phyloP scores from a whole-genome alignment of 2,329 filamentous ascomycete genomes.

The Penicillium sp. region DNA sequence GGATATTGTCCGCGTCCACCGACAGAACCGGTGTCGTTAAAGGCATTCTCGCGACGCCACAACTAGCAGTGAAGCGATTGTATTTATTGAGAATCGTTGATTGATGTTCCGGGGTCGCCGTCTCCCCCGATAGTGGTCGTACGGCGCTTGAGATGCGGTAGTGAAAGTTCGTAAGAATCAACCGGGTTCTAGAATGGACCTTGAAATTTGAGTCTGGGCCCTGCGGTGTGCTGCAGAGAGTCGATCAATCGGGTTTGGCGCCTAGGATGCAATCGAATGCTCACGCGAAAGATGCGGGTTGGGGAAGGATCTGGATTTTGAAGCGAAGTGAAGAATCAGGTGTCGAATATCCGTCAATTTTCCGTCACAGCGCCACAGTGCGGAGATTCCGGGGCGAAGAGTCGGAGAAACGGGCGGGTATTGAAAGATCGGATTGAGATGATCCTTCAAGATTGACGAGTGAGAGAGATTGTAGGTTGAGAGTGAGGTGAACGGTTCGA shows the following conservation, averaged over 20 bases:
- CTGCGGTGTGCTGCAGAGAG: slow-evolving; percentile 20
- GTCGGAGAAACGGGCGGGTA: slow-evolving; percentile 7
- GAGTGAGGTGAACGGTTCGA: neutral
- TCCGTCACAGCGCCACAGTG: slow-evolving; percentile 21
- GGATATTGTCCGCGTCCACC: slow-evolving; percentile 86
- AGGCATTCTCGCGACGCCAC: slow-evolving; percentile 63
- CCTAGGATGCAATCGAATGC: slow-evolving; percentile 19
- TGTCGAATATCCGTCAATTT: slow-evolving; percentile 12
- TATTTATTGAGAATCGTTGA: slow-evolving; percentile 3
- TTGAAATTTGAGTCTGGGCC: slow-evolving; percentile 15
- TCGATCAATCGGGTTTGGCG: slow-evolving; percentile 20
- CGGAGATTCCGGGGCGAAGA: slow-evolving; percentile 12
- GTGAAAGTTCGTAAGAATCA: slow-evolving; percentile 19
- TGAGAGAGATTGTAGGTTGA: neutral
- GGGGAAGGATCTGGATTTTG: slow-evolving; percentile 3
- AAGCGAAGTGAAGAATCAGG: slow-evolving; percentile 8
- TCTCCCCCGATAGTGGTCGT: slow-evolving; percentile 45
- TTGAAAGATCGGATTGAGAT: slow-evolving; percentile 20
- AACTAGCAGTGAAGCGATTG: slow-evolving; percentile 15
- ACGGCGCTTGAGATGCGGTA: slow-evolving; percentile 36
- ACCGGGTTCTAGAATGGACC: slow-evolving; percentile 6
- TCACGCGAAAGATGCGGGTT: slow-evolving; percentile 5
- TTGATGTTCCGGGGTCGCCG: slow-evolving; percentile 42
- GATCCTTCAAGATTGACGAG: slow-evolving; percentile 4
- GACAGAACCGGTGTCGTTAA: slow-evolving; percentile 84